Percentiles rank a stretch among this genome's conserved stretches.
phyloP scores from a whole-genome alignment of 176 grass and related monocot species.

The Panicum miliaceum region DNA sequence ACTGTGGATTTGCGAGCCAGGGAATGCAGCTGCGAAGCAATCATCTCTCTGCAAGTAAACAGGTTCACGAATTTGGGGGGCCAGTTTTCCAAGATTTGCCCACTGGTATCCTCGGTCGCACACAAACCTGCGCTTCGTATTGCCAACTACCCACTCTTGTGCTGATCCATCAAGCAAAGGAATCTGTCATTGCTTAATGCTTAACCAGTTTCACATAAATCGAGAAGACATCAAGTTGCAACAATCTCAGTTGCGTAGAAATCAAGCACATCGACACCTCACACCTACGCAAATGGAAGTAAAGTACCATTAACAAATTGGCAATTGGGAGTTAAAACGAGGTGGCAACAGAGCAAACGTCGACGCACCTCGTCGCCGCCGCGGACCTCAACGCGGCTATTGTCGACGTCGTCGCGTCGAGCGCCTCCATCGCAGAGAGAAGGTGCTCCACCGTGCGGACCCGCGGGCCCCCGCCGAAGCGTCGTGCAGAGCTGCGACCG shows the following conservation, averaged over 20 bases:
- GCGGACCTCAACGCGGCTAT: slow-evolving; percentile 70
- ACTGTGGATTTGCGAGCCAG: slow-evolving; percentile 64
- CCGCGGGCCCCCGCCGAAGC: slow-evolving; percentile 42
- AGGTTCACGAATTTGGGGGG: slow-evolving; percentile 60
- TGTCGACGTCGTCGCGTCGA: slow-evolving; percentile 85
- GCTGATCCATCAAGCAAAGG: slow-evolving; percentile 98
- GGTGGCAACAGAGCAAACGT: background rate
- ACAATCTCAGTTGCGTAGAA: background rate
- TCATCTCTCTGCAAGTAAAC: slow-evolving; percentile 59
- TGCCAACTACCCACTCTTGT: slow-evolving; percentile 73
- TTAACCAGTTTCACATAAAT: slow-evolving; percentile 46
- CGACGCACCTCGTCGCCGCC: slow-evolving; percentile 73
- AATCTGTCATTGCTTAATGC: slow-evolving; percentile 61
- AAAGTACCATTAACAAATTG: background rate
- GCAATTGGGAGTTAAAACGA: background rate
- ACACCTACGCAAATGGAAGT: background rate
- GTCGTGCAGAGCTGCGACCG: slow-evolving; percentile 76
- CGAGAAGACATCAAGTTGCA: background rate
- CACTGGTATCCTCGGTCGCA: slow-evolving; percentile 54
- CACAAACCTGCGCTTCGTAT: slow-evolving; percentile 58
- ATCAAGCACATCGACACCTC: background rate
- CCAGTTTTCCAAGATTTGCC: slow-evolving; percentile 60
- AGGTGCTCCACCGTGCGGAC: slow-evolving; percentile 87
- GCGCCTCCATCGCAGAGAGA: slow-evolving; percentile 80
- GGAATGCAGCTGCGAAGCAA: slow-evolving; percentile 82